Base-by-base conservation (phyloP, 2,329 filamentous ascomycete species). In the Hymenoscyphus salicellus region DNA sequence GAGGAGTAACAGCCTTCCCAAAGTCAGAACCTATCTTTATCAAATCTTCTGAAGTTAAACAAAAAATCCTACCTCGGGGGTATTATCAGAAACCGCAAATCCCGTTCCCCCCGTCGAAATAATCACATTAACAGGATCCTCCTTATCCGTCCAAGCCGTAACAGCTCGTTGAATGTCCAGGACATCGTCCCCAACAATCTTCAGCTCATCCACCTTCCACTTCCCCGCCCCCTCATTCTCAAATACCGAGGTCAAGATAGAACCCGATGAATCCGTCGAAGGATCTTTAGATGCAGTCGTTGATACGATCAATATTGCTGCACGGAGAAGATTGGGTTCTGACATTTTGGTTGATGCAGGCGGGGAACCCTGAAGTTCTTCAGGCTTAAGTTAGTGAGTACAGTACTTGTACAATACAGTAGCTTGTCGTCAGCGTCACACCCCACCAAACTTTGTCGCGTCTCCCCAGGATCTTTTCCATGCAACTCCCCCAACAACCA, bases 61-160 rank as follows among this genome's bases (percentile, higher is more conserved):
- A 43, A 2, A 58, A 58, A 30, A 20, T 61, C 56, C 69, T 76
- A 93, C 92, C 84, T 98, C 95, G 2, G 95, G 95, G 0, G 95
- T 99, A 52, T 85, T 82, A 79, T 99, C 95, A 63, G 89, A 86
- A 11, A 87, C 82, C 7, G 95, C 90, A 77, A 99, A 99, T 0
- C 95, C 95, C 1, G 95, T 99, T 1, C 95, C 95, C 26, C 95
- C 95, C 6, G 92, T 97, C 0, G 93, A 94, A 57, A 97, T 77
- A 65, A 99, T 85, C 64, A 98, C 78, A 77, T 97, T 94, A 59
- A 89, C 76, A 3, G 81, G 77, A 58, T 83, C 82, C 5, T 83
- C 77, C 11, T 82, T 78, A 76, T 97, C 93, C 0, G 90, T 82
- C 91, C 92, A 97, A 11, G 80, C 74, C 66, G 81, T 86, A 60